phyloP scores from a whole-genome alignment of 768 basidiomycete species.

The Trichaptum fuscoviolaceum region DNA sequence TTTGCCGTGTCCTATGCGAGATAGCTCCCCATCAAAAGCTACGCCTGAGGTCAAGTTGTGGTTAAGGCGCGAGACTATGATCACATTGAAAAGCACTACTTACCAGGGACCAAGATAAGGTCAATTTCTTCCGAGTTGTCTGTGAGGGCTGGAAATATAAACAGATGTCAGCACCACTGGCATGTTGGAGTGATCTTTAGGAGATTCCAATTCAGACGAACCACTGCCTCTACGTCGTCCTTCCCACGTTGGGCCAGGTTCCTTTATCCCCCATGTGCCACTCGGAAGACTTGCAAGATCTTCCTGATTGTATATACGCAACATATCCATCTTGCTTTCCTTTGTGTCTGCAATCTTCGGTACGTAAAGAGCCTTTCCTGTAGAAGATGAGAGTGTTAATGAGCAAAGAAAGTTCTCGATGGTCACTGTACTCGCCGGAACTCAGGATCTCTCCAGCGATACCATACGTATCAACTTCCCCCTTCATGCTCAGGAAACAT shows the following conservation, averaged over 20 bases:
- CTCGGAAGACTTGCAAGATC: slow-evolving; percentile 54
- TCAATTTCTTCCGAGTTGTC: slow-evolving; percentile 41
- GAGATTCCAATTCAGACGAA: slow-evolving; percentile 27
- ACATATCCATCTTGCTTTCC: slow-evolving; percentile 54
- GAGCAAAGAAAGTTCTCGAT: neutral
- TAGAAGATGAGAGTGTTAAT: slow-evolving; percentile 6
- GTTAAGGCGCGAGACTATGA: no score
- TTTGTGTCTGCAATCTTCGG: slow-evolving; percentile 51
- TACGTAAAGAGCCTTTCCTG: slow-evolving; percentile 66
- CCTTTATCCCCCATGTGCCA: slow-evolving; percentile 73
- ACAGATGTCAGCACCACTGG: slow-evolving; percentile 2
- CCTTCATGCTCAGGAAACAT: slow-evolving; percentile 82
- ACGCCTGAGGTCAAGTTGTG: slow-evolving; percentile 48
- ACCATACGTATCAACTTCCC: slow-evolving; percentile 56
- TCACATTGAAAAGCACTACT: slow-evolving; percentile 5
- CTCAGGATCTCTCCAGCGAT: slow-evolving; percentile 50
- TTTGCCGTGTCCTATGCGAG: slow-evolving; percentile 76
- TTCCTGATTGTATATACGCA: slow-evolving; percentile 51
- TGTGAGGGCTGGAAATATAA: slow-evolving; percentile 29
- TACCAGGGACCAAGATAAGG: slow-evolving; percentile 65
- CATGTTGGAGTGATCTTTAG: slow-evolving; percentile 3
- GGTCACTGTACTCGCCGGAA: slow-evolving; percentile 36
- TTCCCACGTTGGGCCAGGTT: slow-evolving; percentile 46
- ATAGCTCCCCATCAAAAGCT: slow-evolving; percentile 64
- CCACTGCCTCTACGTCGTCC: slow-evolving; percentile 45